A percentile compares a stretch with the other conserved stretches of the same genome.
Conservation (phyloP, 176 grass and related monocot species). For the Musa itinerans region DNA sequence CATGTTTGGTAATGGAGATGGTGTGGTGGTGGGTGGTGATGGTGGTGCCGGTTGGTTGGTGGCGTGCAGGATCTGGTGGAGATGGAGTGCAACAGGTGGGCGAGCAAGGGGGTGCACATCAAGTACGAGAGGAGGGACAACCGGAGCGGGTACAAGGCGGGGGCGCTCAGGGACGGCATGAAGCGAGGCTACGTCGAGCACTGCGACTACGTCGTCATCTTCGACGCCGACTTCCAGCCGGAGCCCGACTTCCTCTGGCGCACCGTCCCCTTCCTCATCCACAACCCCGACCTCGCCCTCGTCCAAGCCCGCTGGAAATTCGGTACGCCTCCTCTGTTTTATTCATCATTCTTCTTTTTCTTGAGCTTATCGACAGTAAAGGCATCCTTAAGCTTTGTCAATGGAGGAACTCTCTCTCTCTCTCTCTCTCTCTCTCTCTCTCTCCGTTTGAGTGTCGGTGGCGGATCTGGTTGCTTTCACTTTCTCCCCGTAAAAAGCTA, state of each 20-base stretch:
- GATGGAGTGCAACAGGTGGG: constrained; percentile 83
- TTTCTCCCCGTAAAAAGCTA: no score
- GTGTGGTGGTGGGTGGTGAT: background rate
- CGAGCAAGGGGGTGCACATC: constrained; percentile 69
- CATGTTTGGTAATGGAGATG: background rate
- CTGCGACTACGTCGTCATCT: constrained; percentile 79
- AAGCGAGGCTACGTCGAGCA: constrained; percentile 57
- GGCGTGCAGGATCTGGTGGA: constrained; percentile 53
- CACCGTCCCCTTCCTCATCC: constrained; percentile 65
- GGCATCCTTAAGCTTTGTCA: no score
- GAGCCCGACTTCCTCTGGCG: constrained; percentile 66
- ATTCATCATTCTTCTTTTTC: background rate
- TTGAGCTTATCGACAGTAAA: background rate
- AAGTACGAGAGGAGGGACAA: constrained; percentile 89
- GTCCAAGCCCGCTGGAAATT: constrained; percentile 77
- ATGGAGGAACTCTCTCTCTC: no score
- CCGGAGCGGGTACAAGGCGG: constrained; percentile 73
- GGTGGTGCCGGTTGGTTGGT: background rate
- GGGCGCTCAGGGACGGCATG: constrained; percentile 68
- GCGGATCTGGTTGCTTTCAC: no score
- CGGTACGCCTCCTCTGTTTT: constrained; percentile 17
- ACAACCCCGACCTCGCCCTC: constrained; percentile 63
- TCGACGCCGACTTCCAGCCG: constrained; percentile 90
- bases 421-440: no score
- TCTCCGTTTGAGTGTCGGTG: no score